Conservation (phyloP, 352 stramenopile species). For the Phytopythium chamaehyphon region DNA sequence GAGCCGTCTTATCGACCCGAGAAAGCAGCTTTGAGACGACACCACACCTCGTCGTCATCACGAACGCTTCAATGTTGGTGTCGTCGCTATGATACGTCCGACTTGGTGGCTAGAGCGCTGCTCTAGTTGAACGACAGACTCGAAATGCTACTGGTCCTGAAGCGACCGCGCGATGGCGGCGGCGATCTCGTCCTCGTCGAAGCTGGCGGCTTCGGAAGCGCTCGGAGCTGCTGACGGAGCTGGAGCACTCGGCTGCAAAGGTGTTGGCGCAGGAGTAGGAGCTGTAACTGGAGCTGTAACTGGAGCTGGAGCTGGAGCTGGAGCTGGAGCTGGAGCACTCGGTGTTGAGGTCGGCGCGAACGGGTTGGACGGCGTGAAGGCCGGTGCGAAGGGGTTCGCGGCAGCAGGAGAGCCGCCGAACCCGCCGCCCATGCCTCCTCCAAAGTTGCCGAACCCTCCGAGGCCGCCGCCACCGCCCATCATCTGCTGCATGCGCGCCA, state of each 20-base stretch:
- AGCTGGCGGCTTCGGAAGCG: constrained; percentile 16
- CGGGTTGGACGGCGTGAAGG: constrained; percentile 10
- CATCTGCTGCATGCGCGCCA: constrained; percentile 73
- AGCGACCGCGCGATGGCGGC: constrained; percentile 73
- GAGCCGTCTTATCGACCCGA: neutral
- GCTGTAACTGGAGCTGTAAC: constrained; percentile 5
- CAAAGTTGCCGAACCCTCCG: constrained; percentile 22
- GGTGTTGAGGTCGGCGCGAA: constrained; percentile 9
- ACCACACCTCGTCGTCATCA: constrained; percentile 2
- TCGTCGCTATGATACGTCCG: no score
- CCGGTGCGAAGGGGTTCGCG: constrained; percentile 40
- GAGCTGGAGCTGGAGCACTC: neutral
- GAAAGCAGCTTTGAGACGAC: no score
- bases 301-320: constrained; percentile 9
- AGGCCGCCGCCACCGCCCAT: constrained; percentile 32
- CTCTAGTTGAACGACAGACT: no score
- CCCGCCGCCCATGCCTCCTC: constrained; percentile 15
- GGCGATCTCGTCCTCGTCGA: constrained; percentile 79
- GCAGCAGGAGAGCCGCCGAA: constrained; percentile 25
- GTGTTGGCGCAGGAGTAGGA: constrained; percentile 1
- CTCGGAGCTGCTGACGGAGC: constrained; percentile 10
- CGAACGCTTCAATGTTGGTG: neutral
- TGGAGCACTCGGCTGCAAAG: neutral
- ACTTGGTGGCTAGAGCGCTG: neutral
- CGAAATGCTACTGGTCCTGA: constrained; percentile 56